Conservation (phyloP, 2,329 filamentous ascomycete species). For the Rhinocladiella similis region DNA sequence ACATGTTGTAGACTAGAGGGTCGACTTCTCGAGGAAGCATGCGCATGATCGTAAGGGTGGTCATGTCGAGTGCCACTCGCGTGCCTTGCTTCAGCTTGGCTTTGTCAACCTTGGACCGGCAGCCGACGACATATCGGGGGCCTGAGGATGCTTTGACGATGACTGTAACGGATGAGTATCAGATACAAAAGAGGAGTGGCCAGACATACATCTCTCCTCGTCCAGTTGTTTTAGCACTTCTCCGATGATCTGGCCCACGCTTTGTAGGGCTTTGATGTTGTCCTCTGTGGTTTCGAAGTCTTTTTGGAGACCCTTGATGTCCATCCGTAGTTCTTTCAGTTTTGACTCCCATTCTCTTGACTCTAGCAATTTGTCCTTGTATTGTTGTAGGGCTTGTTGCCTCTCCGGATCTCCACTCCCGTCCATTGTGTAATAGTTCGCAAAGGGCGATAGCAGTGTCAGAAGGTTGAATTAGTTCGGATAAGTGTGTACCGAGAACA, state of each 20-base stretch:
- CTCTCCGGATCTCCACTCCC: constrained; percentile 52
- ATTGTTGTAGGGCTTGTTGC: constrained; percentile 71
- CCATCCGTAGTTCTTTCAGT: constrained; percentile 87
- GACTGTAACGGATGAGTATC: constrained; percentile 55
- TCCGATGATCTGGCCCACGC: constrained; percentile 98
- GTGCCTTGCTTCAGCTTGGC: constrained; percentile 96
- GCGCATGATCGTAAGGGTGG: constrained; percentile 98
- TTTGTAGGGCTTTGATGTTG: constrained; percentile 98
- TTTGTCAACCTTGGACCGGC: constrained; percentile 97
- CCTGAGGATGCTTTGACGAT: constrained; percentile 98
- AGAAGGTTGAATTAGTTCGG: not conserved
- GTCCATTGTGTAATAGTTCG: constrained; percentile 30
- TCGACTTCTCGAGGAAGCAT: constrained; percentile 99
- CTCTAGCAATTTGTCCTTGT: constrained; percentile 82
- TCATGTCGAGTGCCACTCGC: constrained; percentile 97
- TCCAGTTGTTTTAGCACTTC: constrained; percentile 98
- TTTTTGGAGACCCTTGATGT: constrained; percentile 92
- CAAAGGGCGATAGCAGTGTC: not conserved
- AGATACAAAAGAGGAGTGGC: not conserved
- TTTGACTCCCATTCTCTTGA: constrained; percentile 99
- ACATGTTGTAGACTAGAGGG: constrained; percentile 99
- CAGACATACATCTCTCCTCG: constrained; percentile 86
- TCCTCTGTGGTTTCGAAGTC: constrained; percentile 98
- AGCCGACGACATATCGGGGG: constrained; percentile 96
- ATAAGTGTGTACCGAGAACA: not conserved